These are phyloP conservation scores for Suillus clintonianus DNA, from an alignment of 768 basidiomycete genomes.

Conservation along the genomic window DNA sequence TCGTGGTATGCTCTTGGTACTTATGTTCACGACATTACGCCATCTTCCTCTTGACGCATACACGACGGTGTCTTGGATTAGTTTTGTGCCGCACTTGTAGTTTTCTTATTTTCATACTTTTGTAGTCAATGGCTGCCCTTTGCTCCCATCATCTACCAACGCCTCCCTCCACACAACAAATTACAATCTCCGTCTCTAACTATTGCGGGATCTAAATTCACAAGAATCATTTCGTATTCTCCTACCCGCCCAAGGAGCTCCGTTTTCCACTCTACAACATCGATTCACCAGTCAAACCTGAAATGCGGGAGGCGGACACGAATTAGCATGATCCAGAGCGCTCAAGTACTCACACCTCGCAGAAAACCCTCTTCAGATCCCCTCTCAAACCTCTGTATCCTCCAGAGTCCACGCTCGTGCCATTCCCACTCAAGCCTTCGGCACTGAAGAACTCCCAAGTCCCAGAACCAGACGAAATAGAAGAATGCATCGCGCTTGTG, in stretches of 20 bases:
- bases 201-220: slow-evolving; percentile 69
- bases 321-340: slow-evolving; percentile 75
- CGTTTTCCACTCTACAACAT: slow-evolving; percentile 54
- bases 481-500: too few species aligned
- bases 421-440: too few species aligned
- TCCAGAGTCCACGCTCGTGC: too few species aligned
- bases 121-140: slow-evolving; percentile 67
- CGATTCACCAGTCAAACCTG: slow-evolving; percentile 42
- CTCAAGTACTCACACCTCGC: slow-evolving; percentile 70
- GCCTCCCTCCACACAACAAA: slow-evolving; percentile 39
- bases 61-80: neutral
- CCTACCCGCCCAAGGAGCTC: slow-evolving; percentile 73
- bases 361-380: too few species aligned
- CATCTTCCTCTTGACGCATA: too few species aligned
- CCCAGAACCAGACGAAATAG: too few species aligned
- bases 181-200: slow-evolving; percentile 65
- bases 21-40: neutral
- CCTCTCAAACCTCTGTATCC: too few species aligned
- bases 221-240: slow-evolving; percentile 69
- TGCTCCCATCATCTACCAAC: slow-evolving; percentile 49
- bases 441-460: too few species aligned
- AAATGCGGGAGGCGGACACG: slow-evolving; percentile 27
- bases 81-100: neutral
- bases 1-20: neutral
- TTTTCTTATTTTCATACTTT: neutral